Conservation (phyloP, 2,329 filamentous ascomycete species). For the Ophiocordyceps sinensis region DNA sequence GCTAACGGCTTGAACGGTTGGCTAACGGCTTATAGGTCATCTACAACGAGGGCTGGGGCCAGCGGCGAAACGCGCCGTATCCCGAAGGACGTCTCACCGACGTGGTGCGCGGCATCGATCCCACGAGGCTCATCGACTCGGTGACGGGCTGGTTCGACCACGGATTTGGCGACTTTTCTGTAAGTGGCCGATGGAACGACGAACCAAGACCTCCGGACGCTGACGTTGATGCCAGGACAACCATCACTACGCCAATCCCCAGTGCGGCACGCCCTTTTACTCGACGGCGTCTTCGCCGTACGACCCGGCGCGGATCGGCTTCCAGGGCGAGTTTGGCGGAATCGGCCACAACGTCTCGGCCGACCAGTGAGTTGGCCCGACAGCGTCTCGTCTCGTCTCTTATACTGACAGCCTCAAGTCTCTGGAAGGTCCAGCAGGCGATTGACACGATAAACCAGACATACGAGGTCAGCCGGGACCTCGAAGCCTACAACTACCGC, state of each 20-base stretch:
- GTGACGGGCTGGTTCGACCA: constrained; percentile 55
- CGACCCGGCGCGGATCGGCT: constrained; percentile 44
- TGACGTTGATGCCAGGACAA: constrained; percentile 39
- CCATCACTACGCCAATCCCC: constrained; percentile 57
- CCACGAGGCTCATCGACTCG: constrained; percentile 48
- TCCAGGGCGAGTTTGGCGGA: constrained; percentile 60
- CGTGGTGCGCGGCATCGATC: constrained; percentile 41
- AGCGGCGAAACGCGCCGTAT: constrained; percentile 30
- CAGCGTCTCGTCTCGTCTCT: no score
- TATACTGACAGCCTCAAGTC: no score
- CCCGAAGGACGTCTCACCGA: constrained; percentile 44
- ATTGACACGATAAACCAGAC: constrained; percentile 49
- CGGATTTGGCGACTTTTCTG: constrained; percentile 48
- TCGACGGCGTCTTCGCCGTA: constrained; percentile 40
- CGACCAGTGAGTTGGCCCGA: constrained; percentile 35
- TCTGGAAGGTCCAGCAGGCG: constrained; percentile 49
- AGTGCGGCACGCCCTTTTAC: constrained; percentile 57
- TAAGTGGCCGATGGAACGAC: no score
- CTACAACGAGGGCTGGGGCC: constrained; percentile 62
- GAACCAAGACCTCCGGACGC: no score
- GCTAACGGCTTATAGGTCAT: constrained; percentile 29
- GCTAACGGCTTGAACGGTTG: neutral
- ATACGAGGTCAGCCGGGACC: constrained; percentile 47
- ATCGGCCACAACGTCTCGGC: constrained; percentile 50
- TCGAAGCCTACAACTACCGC: constrained; percentile 53